A percentile compares a stretch with the other conserved stretches of the same genome.
phyloP scores from a whole-genome alignment of 495 filamentous ascomycete species.

The Trichoderma gamsii region DNA sequence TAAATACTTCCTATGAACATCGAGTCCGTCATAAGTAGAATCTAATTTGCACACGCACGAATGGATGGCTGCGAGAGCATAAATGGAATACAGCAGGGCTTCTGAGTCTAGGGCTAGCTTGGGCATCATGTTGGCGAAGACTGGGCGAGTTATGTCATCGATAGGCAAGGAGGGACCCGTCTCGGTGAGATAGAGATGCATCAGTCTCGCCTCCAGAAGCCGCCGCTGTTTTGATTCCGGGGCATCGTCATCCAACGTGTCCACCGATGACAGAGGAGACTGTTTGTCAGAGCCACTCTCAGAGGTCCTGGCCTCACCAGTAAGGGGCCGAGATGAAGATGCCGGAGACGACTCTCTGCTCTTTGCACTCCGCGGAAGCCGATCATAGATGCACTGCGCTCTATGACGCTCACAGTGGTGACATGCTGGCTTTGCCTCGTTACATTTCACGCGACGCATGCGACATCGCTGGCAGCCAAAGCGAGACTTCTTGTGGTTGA shows the following conservation, averaged over 20 bases:
- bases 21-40: not conserved
- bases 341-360: not conserved
- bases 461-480: conserved; percentile 8
- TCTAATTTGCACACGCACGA: not conserved
- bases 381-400: conserved; percentile 4
- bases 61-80: conserved; percentile 3
- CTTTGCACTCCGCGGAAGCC: not conserved
- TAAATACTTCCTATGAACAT: not conserved
- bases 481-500: conserved; percentile 9
- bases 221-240: not conserved
- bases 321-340: not conserved
- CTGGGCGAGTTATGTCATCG: not conserved
- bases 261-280: not conserved
- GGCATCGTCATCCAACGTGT: not conserved
- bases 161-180: not conserved
- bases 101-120: not conserved
- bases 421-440: not conserved
- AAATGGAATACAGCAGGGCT: conserved; percentile 4
- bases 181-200: conserved; percentile 1
- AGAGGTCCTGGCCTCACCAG: not conserved
- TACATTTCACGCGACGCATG: not conserved
- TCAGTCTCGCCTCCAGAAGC: not conserved
- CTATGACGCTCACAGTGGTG: conserved; percentile 4
- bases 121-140: not conserved
- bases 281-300: not conserved